Evolutionary conservation across 2,329 filamentous ascomycete genomes (phyloP), one percentile per base, ranked within the genome.

Genomic region (Xylaria arbuscula): DNA sequence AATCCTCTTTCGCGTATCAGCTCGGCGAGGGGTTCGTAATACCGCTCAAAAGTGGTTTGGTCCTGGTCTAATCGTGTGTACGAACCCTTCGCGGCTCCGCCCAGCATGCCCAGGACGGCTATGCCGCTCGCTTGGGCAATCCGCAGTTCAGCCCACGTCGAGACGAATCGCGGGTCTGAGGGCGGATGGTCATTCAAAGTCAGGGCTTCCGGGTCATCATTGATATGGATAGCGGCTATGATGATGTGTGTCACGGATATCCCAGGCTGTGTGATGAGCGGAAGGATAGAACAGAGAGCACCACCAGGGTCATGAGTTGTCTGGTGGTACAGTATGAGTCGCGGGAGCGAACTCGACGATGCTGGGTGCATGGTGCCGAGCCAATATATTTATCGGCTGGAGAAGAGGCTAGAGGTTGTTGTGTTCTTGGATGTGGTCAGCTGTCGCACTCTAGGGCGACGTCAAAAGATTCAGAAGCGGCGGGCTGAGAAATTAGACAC

Each of bases 21-120:
- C 53, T 85, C 81, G 15, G 86, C 82, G 22, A 96, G 82, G 1
- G 91, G 90, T 0, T 73, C 75, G 78, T 95, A 96, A 81, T 92
- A 92, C 2, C 78, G 77, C 78, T 94, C 90, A 75, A 95, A 95
- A 1, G 82, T 79, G 54, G 84, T 77, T 34, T 81, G 80, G 58
- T 81, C 74, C 24, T 71, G 75, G 74, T 89, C 87, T 3, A 86
- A 82, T 10, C 89, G 84, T 57, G 84, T 81, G 77, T 88, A 95
- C 22, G 86, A 89, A 11, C 93, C 93, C 75, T 87, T 88, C 0
- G 92, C 92, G 2, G 92, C 92, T 15, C 93, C 93, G 38, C 93
- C 93, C 0, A 96, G 83, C 91, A 96, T 93, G 56, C 89, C 92
- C 70, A 95, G 83, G n/a, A 95, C 87, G 75, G 90, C 90, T 73